Evolutionary conservation across 352 stramenopile genomes (phyloP).

Genomic region (Phytopythium sindhum): DNA sequence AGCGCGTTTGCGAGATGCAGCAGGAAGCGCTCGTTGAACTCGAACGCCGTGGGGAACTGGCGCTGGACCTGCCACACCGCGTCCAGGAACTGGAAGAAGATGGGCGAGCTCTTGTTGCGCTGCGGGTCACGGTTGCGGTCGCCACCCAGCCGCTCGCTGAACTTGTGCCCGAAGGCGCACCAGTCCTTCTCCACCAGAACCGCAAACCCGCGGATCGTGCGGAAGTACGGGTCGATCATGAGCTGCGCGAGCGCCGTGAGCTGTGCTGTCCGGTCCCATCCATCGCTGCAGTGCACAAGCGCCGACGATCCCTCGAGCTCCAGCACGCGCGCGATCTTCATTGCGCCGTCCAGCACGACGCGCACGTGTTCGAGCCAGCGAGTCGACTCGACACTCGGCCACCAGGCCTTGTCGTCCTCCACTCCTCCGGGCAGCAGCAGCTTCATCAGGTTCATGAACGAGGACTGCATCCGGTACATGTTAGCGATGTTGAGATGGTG

Average conservation of each 20-base stretch:
- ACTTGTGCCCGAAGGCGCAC: conserved; percentile 86
- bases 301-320: conserved; percentile 76
- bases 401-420: conserved; percentile 70
- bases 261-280: conserved; percentile 85
- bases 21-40: conserved; percentile 85
- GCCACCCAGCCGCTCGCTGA: conserved; percentile 57
- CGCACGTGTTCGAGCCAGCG: conserved; percentile 85
- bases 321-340: conserved; percentile 86
- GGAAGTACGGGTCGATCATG: conserved; percentile 87
- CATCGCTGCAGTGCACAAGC: conserved; percentile 87
- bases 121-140: conserved; percentile 76
- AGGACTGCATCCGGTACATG: conserved; percentile 92
- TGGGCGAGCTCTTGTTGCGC: conserved; percentile 72
- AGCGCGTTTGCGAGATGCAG: conserved; percentile 77
- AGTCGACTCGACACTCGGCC: conserved; percentile 70
- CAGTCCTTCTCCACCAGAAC: conserved; percentile 87
- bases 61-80: conserved; percentile 80
- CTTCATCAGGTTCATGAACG: conserved; percentile 67
- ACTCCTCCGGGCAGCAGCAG: conserved; percentile 57
- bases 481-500: conserved; percentile 90
- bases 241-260: conserved; percentile 75
- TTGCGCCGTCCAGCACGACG: conserved; percentile 71
- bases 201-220: conserved; percentile 81
- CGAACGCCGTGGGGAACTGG: conserved; percentile 78
- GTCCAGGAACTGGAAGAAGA: conserved; percentile 88